Conservation (phyloP, 371 early-diverging fungal genomes). For the Mucor circinelloides region DNA sequence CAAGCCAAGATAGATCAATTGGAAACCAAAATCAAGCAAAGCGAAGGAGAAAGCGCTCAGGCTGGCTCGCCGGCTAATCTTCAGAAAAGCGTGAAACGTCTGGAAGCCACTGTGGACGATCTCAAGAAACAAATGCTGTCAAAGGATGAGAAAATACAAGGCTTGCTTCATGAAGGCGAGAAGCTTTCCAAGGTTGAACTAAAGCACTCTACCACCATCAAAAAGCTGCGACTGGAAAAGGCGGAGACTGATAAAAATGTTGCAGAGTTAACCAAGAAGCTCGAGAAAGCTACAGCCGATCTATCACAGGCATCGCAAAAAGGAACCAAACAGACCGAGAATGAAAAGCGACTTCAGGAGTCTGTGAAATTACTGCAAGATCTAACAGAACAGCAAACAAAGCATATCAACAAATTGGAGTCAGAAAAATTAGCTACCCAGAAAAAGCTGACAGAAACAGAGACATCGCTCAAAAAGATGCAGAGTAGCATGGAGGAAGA, state of each 20-base stretch:
- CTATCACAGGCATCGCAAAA: constrained; percentile 59
- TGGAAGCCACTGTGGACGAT: constrained; percentile 54
- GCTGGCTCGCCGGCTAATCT: constrained; percentile 10
- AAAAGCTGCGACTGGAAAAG: constrained; percentile 71
- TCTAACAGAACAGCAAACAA: constrained; percentile 65
- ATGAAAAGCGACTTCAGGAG: constrained; percentile 61
- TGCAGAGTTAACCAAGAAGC: constrained; percentile 60
- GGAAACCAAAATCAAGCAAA: constrained; percentile 10
- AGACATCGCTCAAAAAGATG: constrained; percentile 32
- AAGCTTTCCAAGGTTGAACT: constrained; percentile 80
- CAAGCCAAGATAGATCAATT: constrained; percentile 3
- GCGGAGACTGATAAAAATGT: constrained; percentile 63
- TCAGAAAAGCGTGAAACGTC: constrained; percentile 24
- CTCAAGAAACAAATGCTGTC: constrained; percentile 52
- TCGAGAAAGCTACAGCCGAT: constrained; percentile 56
- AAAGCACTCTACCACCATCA: constrained; percentile 71
- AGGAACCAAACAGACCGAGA: constrained; percentile 45
- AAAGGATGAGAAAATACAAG: constrained; percentile 68
- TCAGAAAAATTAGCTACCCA: constrained; percentile 45
- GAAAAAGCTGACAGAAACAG: constrained; percentile 52
- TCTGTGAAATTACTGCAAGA: constrained; percentile 54
- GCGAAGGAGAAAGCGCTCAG: background rate
- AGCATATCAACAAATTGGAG: constrained; percentile 65
- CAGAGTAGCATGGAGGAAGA: constrained; percentile 32
- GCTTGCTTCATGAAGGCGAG: constrained; percentile 73